Conservation (phyloP, 768 basidiomycete species). For the Suillus luteus region DNA sequence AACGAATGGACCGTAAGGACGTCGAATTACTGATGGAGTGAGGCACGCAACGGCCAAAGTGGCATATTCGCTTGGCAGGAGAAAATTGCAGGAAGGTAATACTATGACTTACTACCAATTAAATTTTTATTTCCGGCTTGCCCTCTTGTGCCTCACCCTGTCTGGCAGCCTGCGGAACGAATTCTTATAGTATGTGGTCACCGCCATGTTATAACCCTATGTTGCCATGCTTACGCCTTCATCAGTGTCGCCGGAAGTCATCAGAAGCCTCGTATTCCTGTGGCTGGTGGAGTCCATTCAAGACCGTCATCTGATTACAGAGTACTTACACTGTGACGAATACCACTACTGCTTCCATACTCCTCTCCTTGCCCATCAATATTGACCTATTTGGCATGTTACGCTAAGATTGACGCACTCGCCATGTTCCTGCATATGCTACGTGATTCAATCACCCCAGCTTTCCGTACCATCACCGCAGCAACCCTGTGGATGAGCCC, state of each 20-base stretch:
- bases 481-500: no score
- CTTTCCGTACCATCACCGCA: no score
- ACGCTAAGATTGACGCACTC: no score
- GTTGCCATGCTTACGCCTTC: conserved; percentile 25
- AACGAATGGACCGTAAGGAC: conserved; percentile 78
- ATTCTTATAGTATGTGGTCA: conserved; percentile 72
- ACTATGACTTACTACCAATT: conserved; percentile 34
- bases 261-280: conserved; percentile 88
- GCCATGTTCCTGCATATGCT: no score
- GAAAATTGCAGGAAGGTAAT: conserved; percentile 81
- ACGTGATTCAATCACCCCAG: no score
- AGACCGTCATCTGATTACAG: no score
- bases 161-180: conserved; percentile 75
- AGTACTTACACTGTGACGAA: no score
- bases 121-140: conserved; percentile 22
- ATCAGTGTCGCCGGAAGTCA: conserved; percentile 87
- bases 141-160: conserved; percentile 20
- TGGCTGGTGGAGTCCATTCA: conserved; percentile 85
- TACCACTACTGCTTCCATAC: no score
- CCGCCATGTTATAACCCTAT: conserved; percentile 26
- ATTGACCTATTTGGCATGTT: no score
- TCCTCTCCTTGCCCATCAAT: no score
- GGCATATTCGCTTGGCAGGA: conserved; percentile 96
- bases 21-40: conserved; percentile 79
- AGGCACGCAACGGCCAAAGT: conserved; percentile 57